Base-by-base conservation (phyloP, 2,329 filamentous ascomycete species). In the Diaporthe citri region DNA sequence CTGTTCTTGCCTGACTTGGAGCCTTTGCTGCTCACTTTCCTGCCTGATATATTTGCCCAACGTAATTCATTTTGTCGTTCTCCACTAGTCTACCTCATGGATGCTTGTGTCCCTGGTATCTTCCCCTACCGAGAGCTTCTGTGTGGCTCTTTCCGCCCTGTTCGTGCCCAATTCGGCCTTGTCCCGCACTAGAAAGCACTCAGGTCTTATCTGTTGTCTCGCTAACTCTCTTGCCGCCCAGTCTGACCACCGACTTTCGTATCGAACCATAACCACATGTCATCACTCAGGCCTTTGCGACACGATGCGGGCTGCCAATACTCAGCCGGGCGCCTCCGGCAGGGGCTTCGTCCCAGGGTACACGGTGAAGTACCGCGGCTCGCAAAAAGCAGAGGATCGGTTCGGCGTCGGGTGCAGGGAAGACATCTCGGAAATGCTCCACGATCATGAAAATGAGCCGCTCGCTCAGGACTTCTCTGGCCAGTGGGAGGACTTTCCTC, bases 401-500 rank as follows among this genome's bases (percentile, higher is more conserved):
- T 72, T 72, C 15, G 57, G 57, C 48, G 15, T 48, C 28, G 52
- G 28, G 3, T 56, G 48, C 20, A 72, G 59, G 22, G 57, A 57
- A 4, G 59, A 67, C 1, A 76, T 76, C 34, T 55, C 25, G 9
- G 25, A 39, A 25, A 55, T 76, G 62, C 67, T 74, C 15, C n/a
- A 20, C 15, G 51, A 39, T 20, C 57, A 62, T 17, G 75, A 72
- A 8, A 25, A 31, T 13, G 75, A 59, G 8, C 57, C 41, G n/a
- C 71, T 74, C 22, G 72, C 75, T 0, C 57, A 66, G 6, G 39
- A 67, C 22, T 76, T 76, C 60, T 67, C 51, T 5, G 75, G 75
- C 67, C 56, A 72, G 46, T 76, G 75, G 75, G 75, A 76, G 1
- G 59, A 74, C 64, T 81, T 80, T 66, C 82, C 82, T 4, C 78